These are phyloP conservation scores for Persicaria tinctoria DNA, from an alignment of 148 eudicot species.

Conservation along the genomic window DNA sequence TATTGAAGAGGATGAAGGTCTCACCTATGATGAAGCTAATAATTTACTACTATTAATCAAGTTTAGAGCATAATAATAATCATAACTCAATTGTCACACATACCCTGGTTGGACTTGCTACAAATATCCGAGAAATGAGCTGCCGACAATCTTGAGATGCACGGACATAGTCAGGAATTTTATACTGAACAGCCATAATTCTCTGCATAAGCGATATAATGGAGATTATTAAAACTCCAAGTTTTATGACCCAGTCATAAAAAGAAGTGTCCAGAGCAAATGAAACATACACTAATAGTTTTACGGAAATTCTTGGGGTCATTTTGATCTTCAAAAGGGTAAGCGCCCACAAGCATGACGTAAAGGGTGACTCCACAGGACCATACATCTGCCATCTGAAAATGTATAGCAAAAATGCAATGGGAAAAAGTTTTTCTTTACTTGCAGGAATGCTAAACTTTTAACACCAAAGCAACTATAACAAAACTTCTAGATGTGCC, in stretches of 20 bases:
- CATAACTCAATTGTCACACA: slow-evolving; percentile 16
- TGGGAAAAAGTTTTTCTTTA: too few relatives aligned
- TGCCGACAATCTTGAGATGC: slow-evolving; percentile 80
- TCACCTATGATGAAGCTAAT: too few relatives aligned
- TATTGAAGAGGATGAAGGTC: too few relatives aligned
- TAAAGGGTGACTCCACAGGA: slow-evolving; percentile 83
- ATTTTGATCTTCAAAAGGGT: slow-evolving; percentile 77
- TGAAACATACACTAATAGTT: slow-evolving; percentile 56
- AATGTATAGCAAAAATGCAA: neutral
- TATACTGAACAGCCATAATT: slow-evolving; percentile 82
- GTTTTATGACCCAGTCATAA: too few relatives aligned
- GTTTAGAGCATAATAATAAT: too few relatives aligned
- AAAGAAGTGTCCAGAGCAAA: slow-evolving; percentile 20
- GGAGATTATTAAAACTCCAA: neutral
- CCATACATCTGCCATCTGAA: slow-evolving; percentile 82
- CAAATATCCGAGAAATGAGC: slow-evolving; percentile 81
- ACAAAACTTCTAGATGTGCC: neutral
- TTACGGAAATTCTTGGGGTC: slow-evolving; percentile 86
- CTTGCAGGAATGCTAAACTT: too few relatives aligned
- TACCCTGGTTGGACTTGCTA: slow-evolving; percentile 70
- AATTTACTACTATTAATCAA: too few relatives aligned
- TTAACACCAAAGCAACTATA: too few relatives aligned
- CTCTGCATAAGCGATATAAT: slow-evolving; percentile 35
- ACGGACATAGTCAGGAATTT: slow-evolving; percentile 89
- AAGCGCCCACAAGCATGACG: slow-evolving; percentile 73